Percentiles rank a stretch among this genome's conserved stretches.
phyloP scores from a whole-genome alignment of 116 monocot genomes.

The Zostera marina region DNA sequence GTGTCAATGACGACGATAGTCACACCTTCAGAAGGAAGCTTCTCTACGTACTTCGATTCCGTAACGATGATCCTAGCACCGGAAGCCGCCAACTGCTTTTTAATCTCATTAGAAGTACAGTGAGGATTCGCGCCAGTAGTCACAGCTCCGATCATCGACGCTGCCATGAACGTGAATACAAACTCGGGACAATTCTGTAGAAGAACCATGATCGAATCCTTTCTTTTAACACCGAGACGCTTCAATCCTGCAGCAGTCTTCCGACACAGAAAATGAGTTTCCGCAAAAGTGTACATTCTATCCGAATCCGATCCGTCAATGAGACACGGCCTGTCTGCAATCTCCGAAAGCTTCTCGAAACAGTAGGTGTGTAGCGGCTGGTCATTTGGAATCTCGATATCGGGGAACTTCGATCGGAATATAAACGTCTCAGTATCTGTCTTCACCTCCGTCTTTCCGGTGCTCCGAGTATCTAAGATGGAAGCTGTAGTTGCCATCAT shows the following conservation, averaged over 20 bases:
- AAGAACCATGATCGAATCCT: conserved; percentile 50
- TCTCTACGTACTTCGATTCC: conserved; percentile 36
- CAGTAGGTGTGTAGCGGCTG: conserved; percentile 51
- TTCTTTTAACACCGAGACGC: conserved; percentile 26
- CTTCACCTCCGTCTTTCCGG: background rate
- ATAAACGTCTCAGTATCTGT: conserved; percentile 4
- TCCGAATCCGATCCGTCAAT: conserved; percentile 37
- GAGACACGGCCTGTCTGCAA: conserved; percentile 38
- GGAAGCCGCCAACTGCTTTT: conserved; percentile 37
- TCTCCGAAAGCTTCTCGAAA: conserved; percentile 27
- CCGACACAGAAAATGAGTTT: conserved; percentile 22
- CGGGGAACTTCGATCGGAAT: conserved; percentile 54
- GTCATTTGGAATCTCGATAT: conserved; percentile 34
- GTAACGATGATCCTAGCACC: conserved; percentile 43
- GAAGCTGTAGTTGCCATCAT: too few species aligned
- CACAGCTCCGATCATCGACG: conserved; percentile 50
- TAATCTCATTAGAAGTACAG: conserved; percentile 45
- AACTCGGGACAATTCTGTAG: conserved; percentile 53
- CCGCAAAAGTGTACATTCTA: conserved; percentile 23
- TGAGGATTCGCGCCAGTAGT: conserved; percentile 63
- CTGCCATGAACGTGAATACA: conserved; percentile 45
- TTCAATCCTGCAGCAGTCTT: conserved; percentile 29
- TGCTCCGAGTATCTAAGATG: too few species aligned
- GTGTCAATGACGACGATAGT: conserved; percentile 24
- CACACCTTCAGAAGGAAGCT: conserved; percentile 23